Evolutionary conservation across 1,284 basidiomycete genomes (phyloP).

Genomic region (Leucoagaricus sp.): DNA sequence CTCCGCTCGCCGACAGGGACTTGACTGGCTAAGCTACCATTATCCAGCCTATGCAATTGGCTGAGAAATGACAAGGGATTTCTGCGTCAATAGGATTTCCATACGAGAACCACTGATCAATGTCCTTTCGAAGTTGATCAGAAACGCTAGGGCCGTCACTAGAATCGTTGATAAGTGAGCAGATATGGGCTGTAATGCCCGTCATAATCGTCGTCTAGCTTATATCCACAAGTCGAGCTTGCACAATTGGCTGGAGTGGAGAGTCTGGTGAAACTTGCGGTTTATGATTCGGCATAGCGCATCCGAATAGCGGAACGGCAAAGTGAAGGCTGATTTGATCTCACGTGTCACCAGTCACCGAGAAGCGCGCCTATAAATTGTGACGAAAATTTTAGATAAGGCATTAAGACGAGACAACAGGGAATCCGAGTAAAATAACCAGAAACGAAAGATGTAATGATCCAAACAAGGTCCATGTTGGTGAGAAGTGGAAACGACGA

Average conservation of each 20-base stretch:
- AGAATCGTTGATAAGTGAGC: slow-evolving; percentile 2
- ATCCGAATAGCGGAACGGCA: neutral
- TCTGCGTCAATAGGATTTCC: no score
- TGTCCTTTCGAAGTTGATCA: slow-evolving; percentile 7
- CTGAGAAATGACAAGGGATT: no score
- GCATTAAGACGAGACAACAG: no score
- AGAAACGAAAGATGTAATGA: neutral
- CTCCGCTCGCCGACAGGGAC: neutral
- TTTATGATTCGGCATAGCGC: neutral
- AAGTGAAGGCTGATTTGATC: neutral
- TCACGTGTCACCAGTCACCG: slow-evolving; percentile 8
- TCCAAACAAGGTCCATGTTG: neutral
- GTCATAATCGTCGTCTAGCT: neutral
- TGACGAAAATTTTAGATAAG: neutral
- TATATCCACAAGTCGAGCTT: neutral
- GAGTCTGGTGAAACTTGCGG: no score
- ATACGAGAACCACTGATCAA: slow-evolving; percentile 13
- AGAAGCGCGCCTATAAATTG: no score
- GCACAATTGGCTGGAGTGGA: no score
- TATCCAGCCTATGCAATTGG: neutral
- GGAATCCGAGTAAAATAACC: no score
- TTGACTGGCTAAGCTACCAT: neutral
- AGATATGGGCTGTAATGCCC: slow-evolving; percentile 2
- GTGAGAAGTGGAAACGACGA: neutral
- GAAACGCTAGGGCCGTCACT: neutral